Base-by-base conservation (phyloP, 805 yeast species). In the Barnettozyma populi region DNA sequence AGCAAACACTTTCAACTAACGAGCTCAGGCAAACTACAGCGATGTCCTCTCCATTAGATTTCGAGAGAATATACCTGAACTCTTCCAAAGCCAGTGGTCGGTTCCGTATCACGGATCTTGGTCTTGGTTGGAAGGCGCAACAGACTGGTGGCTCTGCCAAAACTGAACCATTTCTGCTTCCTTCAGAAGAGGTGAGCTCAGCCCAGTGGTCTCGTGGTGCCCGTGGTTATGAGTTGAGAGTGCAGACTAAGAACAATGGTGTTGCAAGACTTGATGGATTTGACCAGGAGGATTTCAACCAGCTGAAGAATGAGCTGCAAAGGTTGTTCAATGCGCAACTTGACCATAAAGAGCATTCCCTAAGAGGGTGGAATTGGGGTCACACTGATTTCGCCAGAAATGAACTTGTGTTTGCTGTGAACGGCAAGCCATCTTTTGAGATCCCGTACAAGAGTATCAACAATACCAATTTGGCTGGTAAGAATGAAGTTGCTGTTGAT, bases 301-400 rank as follows among this genome's bases (percentile, higher is more conserved):
- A 84, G 51, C 71, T 94, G 60, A 92, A 90, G 66, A 85, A 79
- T 61, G 95, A 90, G 55, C 73, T 94, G 56, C 90, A 86, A 61
- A 74, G 90, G 56, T 78, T 85, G 60, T 88, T 90, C 66, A 74
- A 73, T 47, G 71, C 87, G 38, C 78, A 78, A 47, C 74, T 94
- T 49, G 98, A 94, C 57, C 84, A 78, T 52, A 80, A 76, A 59
- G 98, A 92, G 59, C 99, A 94, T 67, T 86, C 97, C 5, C 71
- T 94, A 54, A 80, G 97, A 70, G 99, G 99, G 29, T 94, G 99
- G 99, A 94, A 94, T 68, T 94, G 99, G 99, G 99, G 99, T 46
- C 82, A 84, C 54, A 75, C 92, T 14, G 96, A 90, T 64, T 79
- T 94, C 63, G 96, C 95, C 19, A 79, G 96, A 65, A 87, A 89